Conservation (phyloP, 2,329 filamentous ascomycete species). For the Ophiostoma australiae region DNA sequence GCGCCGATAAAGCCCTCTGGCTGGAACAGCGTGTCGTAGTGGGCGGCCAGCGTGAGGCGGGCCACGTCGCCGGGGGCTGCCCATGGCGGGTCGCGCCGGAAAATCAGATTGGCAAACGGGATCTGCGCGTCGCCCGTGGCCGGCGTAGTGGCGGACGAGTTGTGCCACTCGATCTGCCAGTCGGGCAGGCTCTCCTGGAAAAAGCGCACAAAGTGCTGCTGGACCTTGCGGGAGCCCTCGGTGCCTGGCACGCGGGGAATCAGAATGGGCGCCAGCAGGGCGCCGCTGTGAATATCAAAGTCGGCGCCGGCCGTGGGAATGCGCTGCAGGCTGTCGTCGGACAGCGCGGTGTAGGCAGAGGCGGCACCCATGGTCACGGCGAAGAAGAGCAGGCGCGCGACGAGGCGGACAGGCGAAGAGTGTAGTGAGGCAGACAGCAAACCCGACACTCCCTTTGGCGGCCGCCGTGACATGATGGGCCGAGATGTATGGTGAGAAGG, state of each 20-base stretch:
- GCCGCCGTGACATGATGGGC: conserved; percentile 18
- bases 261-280: conserved; percentile 79
- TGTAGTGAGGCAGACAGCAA: background rate
- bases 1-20: conserved; percentile 89
- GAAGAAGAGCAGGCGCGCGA: conserved; percentile 21
- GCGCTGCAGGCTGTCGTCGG: conserved; percentile 65
- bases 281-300: conserved; percentile 72
- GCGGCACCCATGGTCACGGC: conserved; percentile 29
- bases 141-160: conserved; percentile 81
- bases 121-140: conserved; percentile 64
- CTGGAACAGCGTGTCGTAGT: conserved; percentile 81
- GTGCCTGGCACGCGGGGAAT: conserved; percentile 86
- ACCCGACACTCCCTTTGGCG: background rate
- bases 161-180: conserved; percentile 81
- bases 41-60: conserved; percentile 79
- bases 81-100: conserved; percentile 85
- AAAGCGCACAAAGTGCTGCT: conserved; percentile 79
- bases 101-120: conserved; percentile 82
- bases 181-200: conserved; percentile 67
- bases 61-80: conserved; percentile 67
- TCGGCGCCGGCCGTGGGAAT: conserved; percentile 69
- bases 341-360: conserved; percentile 51
- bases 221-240: conserved; percentile 63
- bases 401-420: background rate
- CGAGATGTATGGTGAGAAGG: background rate